phyloP scores from a whole-genome alignment of 2,329 filamentous ascomycete genomes.

The Knoxdaviesia proteae region DNA sequence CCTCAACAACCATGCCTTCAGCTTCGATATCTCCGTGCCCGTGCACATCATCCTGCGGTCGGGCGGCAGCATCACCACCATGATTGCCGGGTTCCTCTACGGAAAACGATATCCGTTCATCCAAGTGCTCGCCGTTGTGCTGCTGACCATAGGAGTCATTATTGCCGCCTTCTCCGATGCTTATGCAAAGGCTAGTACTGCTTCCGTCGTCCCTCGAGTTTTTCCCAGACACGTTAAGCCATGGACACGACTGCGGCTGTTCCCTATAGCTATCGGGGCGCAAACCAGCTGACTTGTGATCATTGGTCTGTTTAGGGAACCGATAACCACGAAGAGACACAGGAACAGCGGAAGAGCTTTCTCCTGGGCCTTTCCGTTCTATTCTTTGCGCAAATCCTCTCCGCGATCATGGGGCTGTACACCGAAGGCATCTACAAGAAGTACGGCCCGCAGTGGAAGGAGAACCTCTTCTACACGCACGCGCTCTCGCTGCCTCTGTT shows the following conservation, averaged over 20 bases:
- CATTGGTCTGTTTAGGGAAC: too few relatives aligned
- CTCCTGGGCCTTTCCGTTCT: constrained; percentile 57
- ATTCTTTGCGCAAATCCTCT: constrained; percentile 71
- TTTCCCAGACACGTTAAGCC: too few relatives aligned
- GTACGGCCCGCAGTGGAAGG: constrained; percentile 80
- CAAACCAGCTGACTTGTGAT: too few relatives aligned
- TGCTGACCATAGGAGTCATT: constrained; percentile 73
- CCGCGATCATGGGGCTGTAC: constrained; percentile 86
- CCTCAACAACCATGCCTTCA: constrained; percentile 93
- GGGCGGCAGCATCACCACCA: constrained; percentile 88
- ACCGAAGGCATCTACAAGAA: constrained; percentile 74
- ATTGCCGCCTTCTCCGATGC: constrained; percentile 81
- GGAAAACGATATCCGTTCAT: constrained; percentile 67
- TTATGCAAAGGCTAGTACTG: constrained; percentile 40
- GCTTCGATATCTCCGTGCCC: constrained; percentile 87
- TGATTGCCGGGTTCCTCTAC: constrained; percentile 70
- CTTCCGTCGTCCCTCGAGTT: too few relatives aligned
- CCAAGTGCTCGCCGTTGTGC: constrained; percentile 61
- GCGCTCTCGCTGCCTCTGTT: constrained; percentile 59
- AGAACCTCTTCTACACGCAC: constrained; percentile 88
- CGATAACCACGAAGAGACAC: constrained; percentile 8
- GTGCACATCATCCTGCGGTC: constrained; percentile 93
- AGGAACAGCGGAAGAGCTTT: constrained; percentile 20
- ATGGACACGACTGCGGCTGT: too few relatives aligned
- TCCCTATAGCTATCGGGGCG: too few relatives aligned